Evolutionary conservation across 1,139 yeast species (phyloP), one percentile per base, ranked within the genome.

Genomic region (Blastobotrys apis): DNA sequence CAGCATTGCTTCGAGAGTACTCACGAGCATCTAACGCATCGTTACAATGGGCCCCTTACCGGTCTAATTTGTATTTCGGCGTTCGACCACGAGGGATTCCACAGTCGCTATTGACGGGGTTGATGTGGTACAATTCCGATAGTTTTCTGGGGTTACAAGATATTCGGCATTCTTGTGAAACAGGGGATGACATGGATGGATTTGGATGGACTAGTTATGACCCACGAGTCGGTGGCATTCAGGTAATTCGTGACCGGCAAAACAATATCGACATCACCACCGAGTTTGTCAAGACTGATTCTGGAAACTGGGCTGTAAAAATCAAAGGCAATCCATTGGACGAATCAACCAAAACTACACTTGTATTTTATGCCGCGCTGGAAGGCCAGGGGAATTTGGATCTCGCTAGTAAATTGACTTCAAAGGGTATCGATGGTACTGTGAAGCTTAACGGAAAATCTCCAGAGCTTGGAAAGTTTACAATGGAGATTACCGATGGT

Each of bases 181-280:
- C 82, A 55, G 69, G 71, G 32, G 94, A 88, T 56, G 75, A 79
- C 37, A 73, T 88, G 71, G 73, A 72, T 33, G 80, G 77, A 45
- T 94, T 87, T 56, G 90, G 94, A 32, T 92, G 97, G 97, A 73
- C 79, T 17, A 69, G 73, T 38, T 92, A 82, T 62, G 97, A 94
- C 60, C 92, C 97, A 2, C 73, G 97, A 52, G 51, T 66, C 21
- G 99, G 98, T 27, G 98, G 99, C 0, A 71, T 77, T 48, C 94
- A 92, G 58, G 69, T 77, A 1, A 81, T 94, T 33, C 69, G 73
- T 37, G 98, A 92, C 62, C 63, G 68, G 20, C 84, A 77, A 33
- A 76, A 79, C 52, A 79, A 79, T 47, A 64, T 88, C 3, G 75
- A 77, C 48, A 59, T 94, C 35, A 74, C 76, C 1, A 79, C 87